Base-by-base conservation (phyloP, 805 yeast species). In the Sugiyamaella smithiae region DNA sequence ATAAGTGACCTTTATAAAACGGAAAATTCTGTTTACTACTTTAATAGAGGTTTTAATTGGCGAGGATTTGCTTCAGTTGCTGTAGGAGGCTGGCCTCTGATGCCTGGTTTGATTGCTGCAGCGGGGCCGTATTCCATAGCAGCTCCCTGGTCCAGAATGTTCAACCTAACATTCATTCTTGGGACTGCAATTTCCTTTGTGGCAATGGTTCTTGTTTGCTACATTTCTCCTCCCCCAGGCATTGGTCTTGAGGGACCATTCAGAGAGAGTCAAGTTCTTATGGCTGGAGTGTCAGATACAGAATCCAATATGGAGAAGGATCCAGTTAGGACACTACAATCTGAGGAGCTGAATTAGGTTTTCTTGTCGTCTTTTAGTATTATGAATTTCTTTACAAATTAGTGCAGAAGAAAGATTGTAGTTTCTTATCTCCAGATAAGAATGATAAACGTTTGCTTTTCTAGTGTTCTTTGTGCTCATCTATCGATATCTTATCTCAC, bases 41-140 rank as follows among this genome's bases (percentile, higher is more conserved):
- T 71, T 61, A 61, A 65, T 58, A 20, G 24, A 16, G 81, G 81
- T 8, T 36, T 70, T 52, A 75, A 76, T 60, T 72, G 71, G 69
- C 64, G 75, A 55, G 71, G 72, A 5, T 48, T 71, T 8, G 49
- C 65, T 7, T 65, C 74, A 5, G 74, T 68, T 46, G 7, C 53
- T 11, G 46, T 57, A 26, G 55, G 53, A 2, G 26, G 50, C 16
- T 42, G 40, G 17, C 63, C 63, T 8, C 53, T 54, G 44, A 28
- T 59, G 36, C 63, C 63, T 24, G 63, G 63, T 31, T 50, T 59
- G 7, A 56, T 58, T 3, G 36, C 50, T 43, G 57, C 53, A 22
- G 61, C 57, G 16, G 43, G 26, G 7, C 33, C 33, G 33, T 29
- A 29, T 7, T n/a, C 12, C 16, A 29, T 29, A n/a, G 33, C 16